Conservation (phyloP, 805 yeast genomes). For the Candida michaelii region DNA sequence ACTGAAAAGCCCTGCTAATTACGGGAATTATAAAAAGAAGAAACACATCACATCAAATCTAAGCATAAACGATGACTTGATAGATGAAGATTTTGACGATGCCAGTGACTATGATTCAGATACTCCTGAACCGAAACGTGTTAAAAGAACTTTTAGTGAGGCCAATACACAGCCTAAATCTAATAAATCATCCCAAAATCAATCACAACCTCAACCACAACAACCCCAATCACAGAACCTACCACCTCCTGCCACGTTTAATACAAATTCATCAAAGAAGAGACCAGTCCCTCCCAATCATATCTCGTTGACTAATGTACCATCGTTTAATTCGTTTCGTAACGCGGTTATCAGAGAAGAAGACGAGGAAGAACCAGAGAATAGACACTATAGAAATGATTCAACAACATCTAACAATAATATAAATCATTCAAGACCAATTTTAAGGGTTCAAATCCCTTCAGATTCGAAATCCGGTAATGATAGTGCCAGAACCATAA, state of each 20-base stretch:
- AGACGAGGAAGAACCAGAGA: conserved; percentile 14
- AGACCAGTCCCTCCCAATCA: conserved; percentile 19
- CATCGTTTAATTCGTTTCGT: conserved; percentile 18
- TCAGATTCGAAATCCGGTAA: conserved; percentile 36
- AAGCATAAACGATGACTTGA: conserved; percentile 17
- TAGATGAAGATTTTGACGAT: conserved; percentile 24
- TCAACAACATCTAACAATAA: conserved; percentile 3
- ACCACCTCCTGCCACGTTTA: too few relatives aligned
- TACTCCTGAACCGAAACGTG: conserved; percentile 35
- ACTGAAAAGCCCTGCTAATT: conserved; percentile 62
- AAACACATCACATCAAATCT: conserved; percentile 18
- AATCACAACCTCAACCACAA: conserved; percentile 4
- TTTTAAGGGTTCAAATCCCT: conserved; percentile 67
- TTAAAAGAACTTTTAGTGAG: conserved; percentile 16
- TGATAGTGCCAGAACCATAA: conserved; percentile 45
- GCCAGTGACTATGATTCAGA: conserved; percentile 37
- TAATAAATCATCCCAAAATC: not conserved
- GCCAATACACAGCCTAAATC: not conserved
- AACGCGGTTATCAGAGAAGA: conserved; percentile 16
- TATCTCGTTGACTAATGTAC: conserved; percentile 19
- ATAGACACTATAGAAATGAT: conserved; percentile 7
- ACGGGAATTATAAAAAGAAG: conserved; percentile 56
- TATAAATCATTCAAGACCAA: conserved; percentile 45
- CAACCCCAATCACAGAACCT: conserved; percentile 7
- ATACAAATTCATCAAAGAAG: conserved; percentile 1